Evolutionary conservation across 306 rosid genomes (phyloP).

Genomic region (Quercus berberidifolia): DNA sequence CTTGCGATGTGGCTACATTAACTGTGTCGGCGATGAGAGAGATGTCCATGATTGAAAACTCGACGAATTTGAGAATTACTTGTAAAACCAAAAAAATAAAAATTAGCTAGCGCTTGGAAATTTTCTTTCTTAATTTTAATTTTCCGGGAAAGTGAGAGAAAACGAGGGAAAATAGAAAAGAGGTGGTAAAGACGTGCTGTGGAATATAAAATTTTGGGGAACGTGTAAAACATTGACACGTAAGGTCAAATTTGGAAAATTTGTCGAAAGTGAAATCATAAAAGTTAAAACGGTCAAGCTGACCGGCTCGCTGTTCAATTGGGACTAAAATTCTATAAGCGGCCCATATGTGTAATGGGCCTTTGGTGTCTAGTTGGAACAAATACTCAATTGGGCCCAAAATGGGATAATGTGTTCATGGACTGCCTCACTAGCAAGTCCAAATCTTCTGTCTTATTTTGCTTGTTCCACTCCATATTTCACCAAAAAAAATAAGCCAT

Average conservation of each 20-base stretch:
- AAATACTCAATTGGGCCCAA: too few relatives aligned
- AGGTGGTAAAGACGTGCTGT: not conserved
- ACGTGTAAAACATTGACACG: conserved; percentile 3
- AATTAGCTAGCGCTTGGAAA: not conserved
- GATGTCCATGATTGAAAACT: conserved; percentile 38
- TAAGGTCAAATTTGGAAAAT: not conserved
- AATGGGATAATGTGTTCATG: too few relatives aligned
- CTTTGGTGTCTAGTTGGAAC: too few relatives aligned
- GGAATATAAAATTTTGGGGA: not conserved
- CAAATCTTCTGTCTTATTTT: too few relatives aligned
- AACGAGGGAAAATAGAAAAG: not conserved
- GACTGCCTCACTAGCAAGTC: too few relatives aligned
- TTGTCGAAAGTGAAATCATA: too few relatives aligned
- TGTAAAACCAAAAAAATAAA: not conserved
- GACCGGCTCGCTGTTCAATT: too few relatives aligned
- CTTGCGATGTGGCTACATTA: conserved; percentile 38
- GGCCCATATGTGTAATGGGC: too few relatives aligned
- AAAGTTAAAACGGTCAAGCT: not conserved
- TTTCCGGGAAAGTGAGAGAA: conserved; percentile 18
- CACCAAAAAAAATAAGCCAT: fast-evolving
- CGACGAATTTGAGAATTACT: not conserved
- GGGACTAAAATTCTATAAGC: too few relatives aligned
- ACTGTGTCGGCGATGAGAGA: conserved; percentile 47
- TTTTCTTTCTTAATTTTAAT: not conserved
- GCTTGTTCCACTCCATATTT: fast-evolving